Conservation (phyloP, 129 eudicot species). For the Daucus carota region DNA sequence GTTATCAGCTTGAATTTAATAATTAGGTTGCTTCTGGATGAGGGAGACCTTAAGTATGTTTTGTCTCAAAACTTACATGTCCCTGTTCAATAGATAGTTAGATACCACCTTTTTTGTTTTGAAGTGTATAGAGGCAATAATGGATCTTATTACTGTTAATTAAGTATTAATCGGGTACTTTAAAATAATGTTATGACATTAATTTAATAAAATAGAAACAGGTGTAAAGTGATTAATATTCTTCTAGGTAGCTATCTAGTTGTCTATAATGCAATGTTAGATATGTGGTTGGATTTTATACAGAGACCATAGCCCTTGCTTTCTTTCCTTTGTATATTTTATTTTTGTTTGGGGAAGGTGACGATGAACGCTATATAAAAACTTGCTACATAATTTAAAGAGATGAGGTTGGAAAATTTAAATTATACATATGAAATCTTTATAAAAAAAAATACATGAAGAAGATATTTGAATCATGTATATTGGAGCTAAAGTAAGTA, state of each 20-base stretch:
- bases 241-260: not conserved
- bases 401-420: no score
- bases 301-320: not conserved
- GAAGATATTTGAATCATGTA: no score
- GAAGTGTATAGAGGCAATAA: slow-evolving; percentile 12
- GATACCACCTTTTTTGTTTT: slow-evolving; percentile 3
- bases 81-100: not conserved
- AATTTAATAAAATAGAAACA: not conserved
- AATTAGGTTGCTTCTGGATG: not conserved
- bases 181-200: not conserved
- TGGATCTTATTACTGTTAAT: not conserved
- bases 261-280: slow-evolving; percentile 3
- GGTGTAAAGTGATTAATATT: not conserved
- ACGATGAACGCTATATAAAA: no score
- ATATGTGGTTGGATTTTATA: slow-evolving; percentile 2
- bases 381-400: no score
- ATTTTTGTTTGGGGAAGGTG: not conserved
- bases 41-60: not conserved
- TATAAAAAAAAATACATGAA: no score
- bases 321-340: not conserved
- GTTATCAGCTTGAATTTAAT: not conserved
- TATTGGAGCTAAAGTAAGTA: no score
- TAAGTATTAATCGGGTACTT: not conserved
- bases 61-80: not conserved
- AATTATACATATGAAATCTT: no score